Percentiles rank a stretch among this genome's conserved stretches.
Conservation (phyloP, 83 land plant genomes). For the Diphasiastrum complanatum region DNA sequence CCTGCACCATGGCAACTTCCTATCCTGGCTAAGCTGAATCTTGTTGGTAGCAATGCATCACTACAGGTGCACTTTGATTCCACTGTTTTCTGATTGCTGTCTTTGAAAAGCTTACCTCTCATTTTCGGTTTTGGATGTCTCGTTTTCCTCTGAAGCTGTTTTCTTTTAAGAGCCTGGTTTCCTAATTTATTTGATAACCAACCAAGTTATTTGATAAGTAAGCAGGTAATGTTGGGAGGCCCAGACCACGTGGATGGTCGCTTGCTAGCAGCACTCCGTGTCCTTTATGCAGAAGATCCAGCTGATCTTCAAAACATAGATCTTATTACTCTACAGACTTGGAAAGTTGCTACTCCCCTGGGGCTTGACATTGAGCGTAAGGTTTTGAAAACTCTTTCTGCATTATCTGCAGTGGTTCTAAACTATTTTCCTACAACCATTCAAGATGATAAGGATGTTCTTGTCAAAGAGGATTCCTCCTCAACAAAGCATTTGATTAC, state of each 20-base stretch:
- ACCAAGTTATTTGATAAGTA: too few species aligned
- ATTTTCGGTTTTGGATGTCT: too few species aligned
- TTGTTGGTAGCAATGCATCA: conserved; percentile 46
- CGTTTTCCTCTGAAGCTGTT: too few species aligned
- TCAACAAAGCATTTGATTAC: conserved; percentile 42
- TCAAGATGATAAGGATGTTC: conserved; percentile 54
- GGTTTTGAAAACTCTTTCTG: conserved; percentile 53
- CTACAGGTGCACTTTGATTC: conserved; percentile 54
- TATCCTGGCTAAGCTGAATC: conserved; percentile 42
- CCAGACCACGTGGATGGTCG: conserved; percentile 74
- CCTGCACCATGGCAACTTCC: conserved; percentile 67
- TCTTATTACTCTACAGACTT: conserved; percentile 39
- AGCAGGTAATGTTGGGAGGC: conserved; percentile 78
- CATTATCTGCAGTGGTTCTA: conserved; percentile 61
- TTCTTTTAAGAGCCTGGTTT: too few species aligned
- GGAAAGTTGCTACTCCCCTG: conserved; percentile 52
- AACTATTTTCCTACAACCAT: conserved; percentile 66
- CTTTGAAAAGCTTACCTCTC: too few species aligned
- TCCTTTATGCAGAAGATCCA: conserved; percentile 46
- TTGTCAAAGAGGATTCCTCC: conserved; percentile 32
- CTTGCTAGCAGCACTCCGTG: conserved; percentile 70
- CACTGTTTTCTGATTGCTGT: not conserved
- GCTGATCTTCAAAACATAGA: conserved; percentile 34
- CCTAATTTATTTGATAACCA: too few species aligned
- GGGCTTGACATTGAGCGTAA: conserved; percentile 50